Conservation (phyloP, 2,329 filamentous ascomycete genomes). For the Furcasterigmium furcatum region DNA sequence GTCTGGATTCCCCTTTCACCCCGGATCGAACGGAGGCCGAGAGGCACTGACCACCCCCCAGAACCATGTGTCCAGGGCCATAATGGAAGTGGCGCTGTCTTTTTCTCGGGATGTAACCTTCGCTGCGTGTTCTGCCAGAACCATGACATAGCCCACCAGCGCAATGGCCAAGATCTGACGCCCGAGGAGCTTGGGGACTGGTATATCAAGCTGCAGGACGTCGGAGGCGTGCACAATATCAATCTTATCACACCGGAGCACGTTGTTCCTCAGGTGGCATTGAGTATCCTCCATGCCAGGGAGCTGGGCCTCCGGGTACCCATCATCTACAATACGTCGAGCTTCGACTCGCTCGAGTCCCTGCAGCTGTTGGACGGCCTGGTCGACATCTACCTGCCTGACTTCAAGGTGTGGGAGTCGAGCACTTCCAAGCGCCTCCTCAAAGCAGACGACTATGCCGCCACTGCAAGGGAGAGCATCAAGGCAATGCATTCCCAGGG, state of each 20-base stretch:
- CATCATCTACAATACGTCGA: slow-evolving; percentile 82
- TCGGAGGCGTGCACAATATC: slow-evolving; percentile 85
- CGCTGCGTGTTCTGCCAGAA: slow-evolving; percentile 80
- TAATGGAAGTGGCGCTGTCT: slow-evolving; percentile 75
- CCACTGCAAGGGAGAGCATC: slow-evolving; percentile 72
- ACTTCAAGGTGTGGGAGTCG: slow-evolving; percentile 79
- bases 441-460: slow-evolving; percentile 74
- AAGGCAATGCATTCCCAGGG: slow-evolving; percentile 75
- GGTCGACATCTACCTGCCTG: slow-evolving; percentile 82
- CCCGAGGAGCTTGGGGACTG: slow-evolving; percentile 77
- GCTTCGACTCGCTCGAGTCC: slow-evolving; percentile 73
- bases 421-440: slow-evolving; percentile 66
- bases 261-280: slow-evolving; percentile 77
- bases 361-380: slow-evolving; percentile 72
- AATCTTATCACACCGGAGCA: slow-evolving; percentile 86
- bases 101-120: slow-evolving; percentile 74
- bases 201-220: slow-evolving; percentile 78
- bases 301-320: slow-evolving; percentile 68
- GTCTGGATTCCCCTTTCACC: slow-evolving; percentile 24
- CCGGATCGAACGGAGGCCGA: not conserved
- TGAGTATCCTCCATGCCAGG: slow-evolving; percentile 71
- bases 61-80: slow-evolving; percentile 82
- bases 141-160: slow-evolving; percentile 77
- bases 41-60: slow-evolving; percentile 18
- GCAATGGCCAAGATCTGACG: slow-evolving; percentile 76